Evolutionary conservation across 352 stramenopile species (phyloP), one percentile per base, ranked within the genome.

Genomic region (Salisapilia sapeloensis): DNA sequence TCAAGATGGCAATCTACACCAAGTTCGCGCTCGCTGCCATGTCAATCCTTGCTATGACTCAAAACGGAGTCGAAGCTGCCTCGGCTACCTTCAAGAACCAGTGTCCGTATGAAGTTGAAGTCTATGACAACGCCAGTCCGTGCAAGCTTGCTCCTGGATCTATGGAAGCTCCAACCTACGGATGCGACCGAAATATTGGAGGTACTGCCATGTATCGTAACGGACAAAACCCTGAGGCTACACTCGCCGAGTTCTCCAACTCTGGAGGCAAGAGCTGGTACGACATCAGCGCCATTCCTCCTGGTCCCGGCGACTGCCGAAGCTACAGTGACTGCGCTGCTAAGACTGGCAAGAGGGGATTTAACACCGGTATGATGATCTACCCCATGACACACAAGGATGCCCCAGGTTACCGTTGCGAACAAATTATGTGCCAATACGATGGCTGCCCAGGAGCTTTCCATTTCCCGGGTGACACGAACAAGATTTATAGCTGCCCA

Each of bases 231-330:
- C 21, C 33, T 12, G n/a, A 53, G 23, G 47, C 39, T 18, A 56
- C 43, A 11, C 38, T 52, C 13, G 34, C 38, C 5, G 30, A 54
- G 21, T 35, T 51, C 26, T 40, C 39, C 21, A 28, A 37, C n/a
- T 14, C 17, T 10, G 45, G 21, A 20, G 39, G 42, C 17, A 58
- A 58, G 29, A 13, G 43, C 15, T 57, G 37, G 43, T 58, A 58
- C 40, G 44, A 48, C 36, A 48, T 61, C 32, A 57, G 40, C 32
- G 42, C 43, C 19, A 50, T 50, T 17, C 46, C 50, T 13, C 46
- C 51, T 12, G 39, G 43, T 1, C 41, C 46, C 9, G 33, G 18
- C 2, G 33, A 35, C 38, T 51, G 51, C 29, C 13, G 21, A 6
- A 48, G 47, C 32, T 55, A 43, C 28, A n/a, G 34, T 1, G 24